Evolutionary conservation across 768 basidiomycete species (phyloP).

Genomic region (Heimioporus sp.): DNA sequence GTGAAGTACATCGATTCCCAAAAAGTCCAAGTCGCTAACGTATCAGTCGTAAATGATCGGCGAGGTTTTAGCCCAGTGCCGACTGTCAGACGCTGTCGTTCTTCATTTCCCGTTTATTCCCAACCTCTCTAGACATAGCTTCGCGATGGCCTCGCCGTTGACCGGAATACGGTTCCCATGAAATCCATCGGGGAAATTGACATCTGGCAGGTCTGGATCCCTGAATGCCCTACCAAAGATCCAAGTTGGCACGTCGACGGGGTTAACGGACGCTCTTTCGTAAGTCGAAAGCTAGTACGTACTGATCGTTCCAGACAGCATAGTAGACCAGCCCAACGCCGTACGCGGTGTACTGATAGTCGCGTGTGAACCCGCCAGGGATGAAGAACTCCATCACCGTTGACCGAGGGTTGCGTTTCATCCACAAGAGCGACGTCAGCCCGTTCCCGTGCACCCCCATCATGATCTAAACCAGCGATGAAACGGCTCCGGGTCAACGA

Average conservation of each 20-base stretch:
- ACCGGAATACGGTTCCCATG: slow-evolving; percentile 85
- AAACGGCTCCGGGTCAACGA: no score
- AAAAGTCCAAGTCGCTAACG: no score
- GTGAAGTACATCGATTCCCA: no score
- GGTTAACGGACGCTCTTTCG: not conserved
- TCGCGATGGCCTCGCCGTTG: slow-evolving; percentile 66
- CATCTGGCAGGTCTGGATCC: slow-evolving; percentile 63
- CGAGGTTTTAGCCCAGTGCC: no score
- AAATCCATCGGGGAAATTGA: slow-evolving; percentile 82
- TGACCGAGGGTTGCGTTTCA: slow-evolving; percentile 77
- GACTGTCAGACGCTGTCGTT: no score
- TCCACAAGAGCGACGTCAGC: slow-evolving; percentile 86
- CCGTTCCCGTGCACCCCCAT: slow-evolving; percentile 95
- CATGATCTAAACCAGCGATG: slow-evolving; percentile 90
- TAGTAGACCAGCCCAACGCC: slow-evolving; percentile 82
- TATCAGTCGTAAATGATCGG: no score
- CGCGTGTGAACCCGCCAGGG: slow-evolving; percentile 79
- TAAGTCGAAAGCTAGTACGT: slow-evolving; percentile 14
- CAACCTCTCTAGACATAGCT: slow-evolving; percentile 36
- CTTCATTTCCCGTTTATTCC: no score
- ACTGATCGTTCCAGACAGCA: slow-evolving; percentile 81
- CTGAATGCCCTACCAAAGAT: slow-evolving; percentile 58
- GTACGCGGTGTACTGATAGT: slow-evolving; percentile 78
- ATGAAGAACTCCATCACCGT: slow-evolving; percentile 94
- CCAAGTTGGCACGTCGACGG: no score